Base-by-base conservation (phyloP, 2,329 filamentous ascomycete genomes). In the Aspergillus aculeatus region DNA sequence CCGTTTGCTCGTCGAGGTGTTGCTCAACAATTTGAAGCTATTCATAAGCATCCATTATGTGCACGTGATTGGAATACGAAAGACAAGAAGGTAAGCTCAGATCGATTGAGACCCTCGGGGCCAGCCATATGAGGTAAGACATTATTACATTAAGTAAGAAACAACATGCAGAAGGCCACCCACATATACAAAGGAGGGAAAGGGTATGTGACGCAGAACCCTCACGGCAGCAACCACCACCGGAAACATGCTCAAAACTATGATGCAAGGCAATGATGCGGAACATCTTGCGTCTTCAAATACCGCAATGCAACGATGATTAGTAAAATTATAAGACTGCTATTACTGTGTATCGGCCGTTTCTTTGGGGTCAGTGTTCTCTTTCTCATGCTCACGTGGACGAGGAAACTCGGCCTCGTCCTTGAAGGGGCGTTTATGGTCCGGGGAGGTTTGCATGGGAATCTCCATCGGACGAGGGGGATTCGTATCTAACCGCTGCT, bases 311-410 rank as follows among this genome's bases (percentile, higher is more conserved):
- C 55, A 47, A 56, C 31, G 52, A 54, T 50, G 21, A 58, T 38
- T 32, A 56, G 41, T 47, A 59, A 57, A 57, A 62, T 66, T 60
- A 56, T 57, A 47, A 50, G 50, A 38, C 51, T 48, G 32, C 50
- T 53, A 61, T 66, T 64, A 72, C 50, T 66, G 63, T 19, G 54
- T 54, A 19, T 62, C 62, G 41, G 58, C 56, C 47, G 54, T 59
- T 47, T 68, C 62, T 41, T 70, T 69, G 16, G 69, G 61, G 58
- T 71, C 67, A 12, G 62, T 62, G 7, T 67, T 67, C 52, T 72
- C 70, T 47, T 67, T 69, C 50, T 72, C 68, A 7, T 61, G 35
- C 11, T 63, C 54, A n/a, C 59, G 57, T 1, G 58, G 55, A n/a
- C 51, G 49, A 38, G 58, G 44, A 14, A 58, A 54, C 19, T 64